These are phyloP conservation scores for Paecilomyces niveus DNA, from an alignment of 2,329 filamentous ascomycete species.

Conservation along the genomic window DNA sequence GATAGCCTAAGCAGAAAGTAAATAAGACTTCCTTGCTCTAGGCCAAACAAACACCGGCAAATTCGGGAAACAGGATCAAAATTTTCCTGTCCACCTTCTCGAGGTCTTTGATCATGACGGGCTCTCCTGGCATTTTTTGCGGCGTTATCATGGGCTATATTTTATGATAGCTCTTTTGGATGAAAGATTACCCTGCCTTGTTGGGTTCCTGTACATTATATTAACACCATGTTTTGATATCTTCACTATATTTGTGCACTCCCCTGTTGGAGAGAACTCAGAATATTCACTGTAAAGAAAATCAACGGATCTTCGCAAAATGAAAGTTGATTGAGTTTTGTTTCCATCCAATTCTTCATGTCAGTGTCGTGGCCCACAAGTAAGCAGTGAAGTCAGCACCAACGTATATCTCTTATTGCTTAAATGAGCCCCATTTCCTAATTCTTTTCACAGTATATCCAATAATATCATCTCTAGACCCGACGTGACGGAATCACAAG, in stretches of 20 bases:
- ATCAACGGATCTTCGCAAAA: background rate
- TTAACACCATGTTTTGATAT: background rate
- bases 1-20: background rate
- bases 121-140: slow-evolving; percentile 15
- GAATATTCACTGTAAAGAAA: background rate
- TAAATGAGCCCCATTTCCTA: background rate
- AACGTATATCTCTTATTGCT: background rate
- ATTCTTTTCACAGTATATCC: no score
- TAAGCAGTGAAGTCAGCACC: background rate
- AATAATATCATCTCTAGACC: no score
- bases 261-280: background rate
- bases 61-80: background rate
- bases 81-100: background rate
- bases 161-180: background rate
- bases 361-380: background rate
- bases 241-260: background rate
- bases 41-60: background rate
- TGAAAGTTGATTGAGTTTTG: background rate
- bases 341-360: background rate
- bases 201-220: background rate
- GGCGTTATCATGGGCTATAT: slow-evolving; percentile 15
- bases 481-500: no score
- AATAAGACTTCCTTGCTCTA: background rate
- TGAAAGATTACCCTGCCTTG: background rate
- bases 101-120: background rate